These are phyloP conservation scores for Aethionema arabicum DNA, from an alignment of 345 rosid species.

Conservation along the genomic window DNA sequence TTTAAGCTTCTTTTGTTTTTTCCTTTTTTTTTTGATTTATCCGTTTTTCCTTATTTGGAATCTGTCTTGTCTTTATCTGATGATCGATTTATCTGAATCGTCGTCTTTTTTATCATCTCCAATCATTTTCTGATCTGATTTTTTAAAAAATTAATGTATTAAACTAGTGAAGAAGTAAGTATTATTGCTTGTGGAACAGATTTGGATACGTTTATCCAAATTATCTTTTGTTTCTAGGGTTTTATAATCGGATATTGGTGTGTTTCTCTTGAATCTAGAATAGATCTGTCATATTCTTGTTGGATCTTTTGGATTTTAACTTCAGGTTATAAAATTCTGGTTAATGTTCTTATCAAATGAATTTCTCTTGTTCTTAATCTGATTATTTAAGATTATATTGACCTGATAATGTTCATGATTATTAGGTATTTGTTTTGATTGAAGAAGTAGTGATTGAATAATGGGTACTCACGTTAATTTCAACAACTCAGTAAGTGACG, in stretches of 20 bases:
- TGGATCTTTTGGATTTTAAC: conserved; percentile 2
- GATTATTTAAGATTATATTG: neutral
- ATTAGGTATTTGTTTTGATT: too few species aligned
- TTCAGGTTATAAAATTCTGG: too few species aligned
- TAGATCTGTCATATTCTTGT: conserved; percentile 16
- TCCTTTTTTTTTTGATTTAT: neutral
- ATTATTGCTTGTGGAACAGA: neutral
- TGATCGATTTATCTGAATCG: neutral
- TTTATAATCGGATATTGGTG: neutral
- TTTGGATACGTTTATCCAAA: neutral
- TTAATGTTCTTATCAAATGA: too few species aligned
- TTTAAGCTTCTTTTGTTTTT: neutral
- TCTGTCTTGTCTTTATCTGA: conserved; percentile 32
- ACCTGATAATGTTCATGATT: neutral
- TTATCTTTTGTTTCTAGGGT: neutral
- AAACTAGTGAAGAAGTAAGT: conserved; percentile 5
- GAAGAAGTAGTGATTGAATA: conserved; percentile 20
- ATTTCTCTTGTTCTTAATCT: neutral
- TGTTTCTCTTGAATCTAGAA: neutral
- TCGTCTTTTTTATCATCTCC: neutral
- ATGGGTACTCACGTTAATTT: conserved; percentile 65
- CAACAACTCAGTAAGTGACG: conserved; percentile 48
- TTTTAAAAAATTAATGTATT: neutral
- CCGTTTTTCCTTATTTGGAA: neutral
- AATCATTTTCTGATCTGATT: conserved; percentile 20